phyloP scores from a whole-genome alignment of 192 early-diverging fungal genomes.

The Entomortierella chlamydospora region DNA sequence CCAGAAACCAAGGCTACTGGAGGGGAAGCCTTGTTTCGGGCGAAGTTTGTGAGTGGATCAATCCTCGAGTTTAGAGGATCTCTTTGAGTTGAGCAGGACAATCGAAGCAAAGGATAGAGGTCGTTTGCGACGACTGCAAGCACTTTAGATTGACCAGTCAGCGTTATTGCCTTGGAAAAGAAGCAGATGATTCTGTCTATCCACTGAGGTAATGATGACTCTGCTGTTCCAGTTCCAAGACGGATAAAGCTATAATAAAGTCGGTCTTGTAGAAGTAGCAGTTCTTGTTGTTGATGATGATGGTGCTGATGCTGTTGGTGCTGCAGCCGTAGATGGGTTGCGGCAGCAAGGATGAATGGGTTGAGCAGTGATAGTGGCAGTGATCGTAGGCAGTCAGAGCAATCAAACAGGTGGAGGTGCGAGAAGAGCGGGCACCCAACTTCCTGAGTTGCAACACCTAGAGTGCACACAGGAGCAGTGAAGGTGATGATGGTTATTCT shows the following conservation, averaged over 20 bases:
- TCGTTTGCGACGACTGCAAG: conserved; percentile 31
- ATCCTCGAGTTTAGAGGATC: conserved; percentile 8
- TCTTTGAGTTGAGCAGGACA: conserved; percentile 1
- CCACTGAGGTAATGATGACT: conserved; percentile 4
- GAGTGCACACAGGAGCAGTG: conserved; percentile 17
- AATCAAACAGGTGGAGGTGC: conserved; percentile 19
- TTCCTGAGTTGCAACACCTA: conserved; percentile 30
- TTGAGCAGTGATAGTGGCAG: neutral
- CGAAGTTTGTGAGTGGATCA: neutral
- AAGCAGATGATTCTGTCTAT: neutral
- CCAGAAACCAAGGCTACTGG: conserved; percentile 23
- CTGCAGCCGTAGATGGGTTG: neutral
- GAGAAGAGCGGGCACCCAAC: neutral
- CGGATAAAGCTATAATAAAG: neutral
- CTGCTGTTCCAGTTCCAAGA: too few species aligned
- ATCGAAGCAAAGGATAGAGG: conserved; percentile 32
- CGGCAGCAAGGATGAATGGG: neutral
- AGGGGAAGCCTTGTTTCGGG: conserved; percentile 21
- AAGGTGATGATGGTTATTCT: neutral
- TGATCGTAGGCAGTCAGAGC: conserved; percentile 4
- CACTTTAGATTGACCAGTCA: conserved; percentile 9
- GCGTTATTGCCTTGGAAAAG: neutral
- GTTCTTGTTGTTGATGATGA: neutral
- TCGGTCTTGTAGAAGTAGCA: neutral
- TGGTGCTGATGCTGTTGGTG: neutral